Conservation (phyloP, 2,329 filamentous ascomycete genomes). For the Penicillium brevicompactum region DNA sequence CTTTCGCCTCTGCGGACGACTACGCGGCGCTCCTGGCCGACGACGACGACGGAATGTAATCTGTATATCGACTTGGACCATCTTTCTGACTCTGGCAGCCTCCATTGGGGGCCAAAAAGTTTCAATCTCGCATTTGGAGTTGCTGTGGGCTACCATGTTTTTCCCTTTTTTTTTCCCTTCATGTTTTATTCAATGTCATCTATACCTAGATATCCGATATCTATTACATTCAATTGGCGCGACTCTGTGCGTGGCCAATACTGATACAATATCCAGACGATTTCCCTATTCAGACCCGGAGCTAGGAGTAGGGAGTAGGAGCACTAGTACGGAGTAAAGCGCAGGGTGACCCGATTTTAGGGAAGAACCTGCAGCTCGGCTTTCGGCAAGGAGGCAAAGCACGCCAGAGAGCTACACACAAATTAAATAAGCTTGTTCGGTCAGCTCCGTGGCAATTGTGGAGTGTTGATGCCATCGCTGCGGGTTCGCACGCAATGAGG, state of each 20-base stretch:
- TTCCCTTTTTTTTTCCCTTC: background rate
- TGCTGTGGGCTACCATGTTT: slow-evolving; percentile 3
- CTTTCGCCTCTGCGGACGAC: slow-evolving; percentile 90
- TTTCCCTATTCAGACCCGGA: too few species aligned
- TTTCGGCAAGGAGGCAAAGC: background rate
- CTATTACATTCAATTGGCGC: too few species aligned
- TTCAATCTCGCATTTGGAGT: slow-evolving; percentile 8
- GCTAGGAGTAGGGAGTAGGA: too few species aligned
- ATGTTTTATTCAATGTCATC: background rate
- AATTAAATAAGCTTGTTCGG: slow-evolving; percentile 5
- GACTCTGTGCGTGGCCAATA: too few species aligned
- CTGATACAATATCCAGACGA: too few species aligned
- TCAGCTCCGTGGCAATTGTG: background rate
- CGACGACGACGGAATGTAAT: slow-evolving; percentile 59
- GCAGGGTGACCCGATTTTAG: too few species aligned
- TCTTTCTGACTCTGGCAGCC: background rate
- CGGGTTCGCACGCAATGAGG: slow-evolving; percentile 14
- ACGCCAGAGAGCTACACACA: background rate
- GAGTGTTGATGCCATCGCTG: slow-evolving; percentile 10
- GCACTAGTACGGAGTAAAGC: too few species aligned
- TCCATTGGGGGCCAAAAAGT: background rate
- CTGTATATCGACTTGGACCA: slow-evolving; percentile 5
- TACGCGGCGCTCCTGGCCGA: slow-evolving; percentile 82
- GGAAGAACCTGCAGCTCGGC: background rate
- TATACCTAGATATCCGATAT: background rate